Evolutionary conservation across 192 early-diverging fungal genomes (phyloP).

Genomic region (Coemansia sp.): DNA sequence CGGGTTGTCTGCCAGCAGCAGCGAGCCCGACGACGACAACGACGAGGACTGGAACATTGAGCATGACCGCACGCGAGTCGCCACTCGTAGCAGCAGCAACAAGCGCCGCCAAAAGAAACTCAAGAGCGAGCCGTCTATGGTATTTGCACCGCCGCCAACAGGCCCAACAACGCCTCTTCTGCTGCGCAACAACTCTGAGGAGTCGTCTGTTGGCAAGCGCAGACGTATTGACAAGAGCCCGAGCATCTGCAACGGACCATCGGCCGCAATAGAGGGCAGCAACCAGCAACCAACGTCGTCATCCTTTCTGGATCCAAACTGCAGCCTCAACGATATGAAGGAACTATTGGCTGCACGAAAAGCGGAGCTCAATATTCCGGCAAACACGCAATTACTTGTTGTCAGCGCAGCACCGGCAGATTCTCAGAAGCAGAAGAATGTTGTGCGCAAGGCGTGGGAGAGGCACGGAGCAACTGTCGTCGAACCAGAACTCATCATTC

Average conservation of each 20-base stretch:
- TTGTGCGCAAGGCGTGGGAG: constrained; percentile 9
- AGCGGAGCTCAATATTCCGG: constrained; percentile 11
- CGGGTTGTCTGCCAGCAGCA: constrained; percentile 25
- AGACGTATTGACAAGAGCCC: constrained; percentile 8
- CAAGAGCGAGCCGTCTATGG: constrained; percentile 19
- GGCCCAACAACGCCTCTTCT: neutral
- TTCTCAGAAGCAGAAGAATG: neutral
- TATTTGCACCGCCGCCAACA: constrained; percentile 17
- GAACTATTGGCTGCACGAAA: constrained; percentile 13
- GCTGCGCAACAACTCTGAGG: constrained; percentile 5
- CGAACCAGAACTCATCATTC: constrained; percentile 40
- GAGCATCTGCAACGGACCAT: constrained; percentile 2
- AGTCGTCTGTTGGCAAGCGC: constrained; percentile 14
- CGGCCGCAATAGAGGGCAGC: neutral
- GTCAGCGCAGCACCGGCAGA: neutral
- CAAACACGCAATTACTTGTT: neutral
- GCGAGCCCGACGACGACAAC: constrained; percentile 41
- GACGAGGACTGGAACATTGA: constrained; percentile 43
- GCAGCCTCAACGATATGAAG: constrained; percentile 12
- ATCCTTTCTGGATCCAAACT: constrained; percentile 10
- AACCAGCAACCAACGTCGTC: neutral
- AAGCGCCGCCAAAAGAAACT: constrained; percentile 7
- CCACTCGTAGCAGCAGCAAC: neutral
- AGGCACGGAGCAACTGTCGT: constrained; percentile 14
- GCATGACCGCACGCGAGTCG: neutral